Evolutionary conservation across 441 rosid genomes (phyloP).

Genomic region (Eutrema salsugineum): DNA sequence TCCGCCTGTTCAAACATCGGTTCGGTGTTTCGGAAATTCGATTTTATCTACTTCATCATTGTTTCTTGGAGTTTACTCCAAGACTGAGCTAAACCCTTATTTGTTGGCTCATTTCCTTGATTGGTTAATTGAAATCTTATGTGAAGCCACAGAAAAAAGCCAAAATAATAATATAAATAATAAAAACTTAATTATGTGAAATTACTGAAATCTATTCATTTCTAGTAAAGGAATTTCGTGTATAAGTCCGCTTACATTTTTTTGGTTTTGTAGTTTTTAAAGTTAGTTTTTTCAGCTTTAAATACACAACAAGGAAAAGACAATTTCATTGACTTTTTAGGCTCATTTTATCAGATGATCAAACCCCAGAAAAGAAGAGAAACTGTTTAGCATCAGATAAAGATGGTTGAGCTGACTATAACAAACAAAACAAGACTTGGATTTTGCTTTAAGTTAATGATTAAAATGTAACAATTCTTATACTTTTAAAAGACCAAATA

Average conservation of each 20-base stretch:
- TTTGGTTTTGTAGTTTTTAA: not conserved
- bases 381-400: constrained; percentile 2
- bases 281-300: not conserved
- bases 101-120: constrained; percentile 2
- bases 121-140: not conserved
- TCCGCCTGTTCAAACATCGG: too few relatives aligned
- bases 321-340: not conserved
- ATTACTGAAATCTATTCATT: not conserved
- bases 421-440: constrained; percentile 18
- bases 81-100: not conserved
- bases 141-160: not conserved
- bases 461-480: not conserved
- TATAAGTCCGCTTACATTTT: not conserved
- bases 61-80: constrained; percentile 28
- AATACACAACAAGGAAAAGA: not conserved
- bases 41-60: too few relatives aligned
- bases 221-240: constrained; percentile 7
- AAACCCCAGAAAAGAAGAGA: constrained; percentile 8
- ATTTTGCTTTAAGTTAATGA: constrained; percentile 28
- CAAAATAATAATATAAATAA: too few relatives aligned
- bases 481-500: constrained; percentile 9
- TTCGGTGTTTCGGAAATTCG: too few relatives aligned
- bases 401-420: constrained; percentile 32
- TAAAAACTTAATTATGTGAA: not conserved
- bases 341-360: constrained; percentile 16